These are phyloP conservation scores for Talaromyces thailandensis DNA, from an alignment of 495 filamentous ascomycete genomes.

Conservation along the genomic window DNA sequence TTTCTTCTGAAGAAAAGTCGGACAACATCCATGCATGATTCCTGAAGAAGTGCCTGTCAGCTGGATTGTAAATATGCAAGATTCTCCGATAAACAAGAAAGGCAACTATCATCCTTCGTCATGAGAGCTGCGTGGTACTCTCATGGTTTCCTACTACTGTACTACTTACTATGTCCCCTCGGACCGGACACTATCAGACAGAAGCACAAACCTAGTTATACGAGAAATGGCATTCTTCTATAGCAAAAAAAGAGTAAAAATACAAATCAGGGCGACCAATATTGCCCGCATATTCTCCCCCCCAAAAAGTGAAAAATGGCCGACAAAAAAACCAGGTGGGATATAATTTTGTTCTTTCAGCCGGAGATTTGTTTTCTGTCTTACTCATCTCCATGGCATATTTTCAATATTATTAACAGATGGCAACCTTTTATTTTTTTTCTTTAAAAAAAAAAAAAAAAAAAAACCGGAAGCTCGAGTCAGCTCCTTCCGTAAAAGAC, in stretches of 20 bases:
- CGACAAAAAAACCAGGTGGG: background rate
- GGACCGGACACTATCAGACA: background rate
- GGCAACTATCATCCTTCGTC: background rate
- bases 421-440: background rate
- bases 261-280: background rate
- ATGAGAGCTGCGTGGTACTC: background rate
- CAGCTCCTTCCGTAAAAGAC: background rate
- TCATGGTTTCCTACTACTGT: background rate
- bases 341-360: background rate
- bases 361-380: background rate
- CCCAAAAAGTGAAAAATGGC: background rate
- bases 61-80: background rate
- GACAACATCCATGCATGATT: background rate
- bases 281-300: background rate
- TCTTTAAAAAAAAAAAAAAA: too few species aligned
- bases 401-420: conserved; percentile 1
- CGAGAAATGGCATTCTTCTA: background rate
- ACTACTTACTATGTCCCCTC: background rate
- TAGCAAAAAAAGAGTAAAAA: background rate
- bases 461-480: background rate
- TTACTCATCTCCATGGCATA: background rate
- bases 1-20: background rate
- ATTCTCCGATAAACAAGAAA: background rate
- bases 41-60: background rate
- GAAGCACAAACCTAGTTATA: background rate